Evolutionary conservation across 345 rosid species (phyloP), one percentile per base, ranked within the genome.

Genomic region (Salix udensis): DNA sequence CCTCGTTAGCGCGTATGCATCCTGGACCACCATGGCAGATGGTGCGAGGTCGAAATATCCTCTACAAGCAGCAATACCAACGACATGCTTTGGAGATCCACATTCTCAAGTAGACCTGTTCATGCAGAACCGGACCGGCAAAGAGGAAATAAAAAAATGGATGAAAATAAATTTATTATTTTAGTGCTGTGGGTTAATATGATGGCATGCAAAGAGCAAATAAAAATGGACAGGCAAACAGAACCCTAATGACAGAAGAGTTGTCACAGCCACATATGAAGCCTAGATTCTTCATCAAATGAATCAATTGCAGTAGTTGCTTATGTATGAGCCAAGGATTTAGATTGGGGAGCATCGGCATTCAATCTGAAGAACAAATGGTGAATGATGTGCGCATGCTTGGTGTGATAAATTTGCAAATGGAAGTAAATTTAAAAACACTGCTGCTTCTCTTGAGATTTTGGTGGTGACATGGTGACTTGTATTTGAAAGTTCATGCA

Each of bases 21-120:
- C 40, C 44, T 68, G 76, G 78, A 58, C 78, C 77, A 36, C 46
- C 60, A 68, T 24, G 30, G 78, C 53, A 78, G 68, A 66, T 28
- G 14, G 14, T 48, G 14, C 15, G 44, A 30, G 67, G 77, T 75
- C 52, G 39, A 30, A 53, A 52, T 55, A 36, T 52, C 53, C 26
- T n/a, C 62, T 3, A 6, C 19, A 23, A 55, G 46, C 28, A 70
- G 44, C 40, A 69, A 73, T 7, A 42, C 66, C 36, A 26, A 11
- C 34, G 31, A 53, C 76, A 65, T 40, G 7, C 70, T 26, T 34
- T 48, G 71, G 28, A 46, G 34, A 15, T 7, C 12, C 24, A 19
- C 16, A 36, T 42, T 77, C 60, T 24, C 23, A 65, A 12, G 26
- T 2, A 10, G 14, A 40, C 44, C 44, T 40, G 3, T 40, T 10